Evolutionary conservation across 208 protist genomes (phyloP).

Genomic region (Crithidia acanthocephali): DNA sequence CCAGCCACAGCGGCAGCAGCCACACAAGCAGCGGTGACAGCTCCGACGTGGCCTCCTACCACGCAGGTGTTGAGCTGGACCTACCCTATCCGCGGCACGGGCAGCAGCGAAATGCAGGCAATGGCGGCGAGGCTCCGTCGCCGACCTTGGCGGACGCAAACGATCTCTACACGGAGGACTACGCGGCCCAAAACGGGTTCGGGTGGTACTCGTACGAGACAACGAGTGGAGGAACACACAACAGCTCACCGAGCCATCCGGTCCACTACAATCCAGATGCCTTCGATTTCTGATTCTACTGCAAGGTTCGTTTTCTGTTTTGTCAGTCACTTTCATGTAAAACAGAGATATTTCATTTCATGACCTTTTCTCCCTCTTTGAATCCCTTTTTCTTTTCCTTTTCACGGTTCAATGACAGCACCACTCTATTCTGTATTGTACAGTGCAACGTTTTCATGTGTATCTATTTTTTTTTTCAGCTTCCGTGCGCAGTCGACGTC

Average conservation of each 20-base stretch:
- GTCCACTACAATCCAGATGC: background rate
- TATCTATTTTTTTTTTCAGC: no score
- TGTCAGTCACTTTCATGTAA: background rate
- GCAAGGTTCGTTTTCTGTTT: background rate
- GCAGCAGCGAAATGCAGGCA: background rate
- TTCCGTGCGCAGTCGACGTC: no score
- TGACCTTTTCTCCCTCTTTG: background rate
- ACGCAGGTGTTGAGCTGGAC: background rate
- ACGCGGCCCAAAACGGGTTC: slow-evolving; percentile 4
- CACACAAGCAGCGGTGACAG: background rate
- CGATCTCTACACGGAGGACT: slow-evolving; percentile 1
- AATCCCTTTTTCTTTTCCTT: background rate
- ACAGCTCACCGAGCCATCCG: background rate
- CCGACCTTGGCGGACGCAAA: background rate
- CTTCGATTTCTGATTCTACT: slow-evolving; percentile 7
- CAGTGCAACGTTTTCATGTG: background rate
- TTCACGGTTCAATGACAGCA: background rate
- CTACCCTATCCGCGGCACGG: background rate
- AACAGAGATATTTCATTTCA: background rate
- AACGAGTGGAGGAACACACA: background rate
- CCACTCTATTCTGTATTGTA: background rate
- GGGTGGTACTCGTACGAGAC: slow-evolving; percentile 9
- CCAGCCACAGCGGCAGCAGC: background rate
- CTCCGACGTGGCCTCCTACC: slow-evolving; percentile 1
- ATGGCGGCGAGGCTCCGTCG: background rate